A percentile compares a stretch with the other conserved stretches of the same genome.
Evolutionary conservation across 192 early-diverging fungal genomes (phyloP).

Genomic region (Backusella psychrophila): DNA sequence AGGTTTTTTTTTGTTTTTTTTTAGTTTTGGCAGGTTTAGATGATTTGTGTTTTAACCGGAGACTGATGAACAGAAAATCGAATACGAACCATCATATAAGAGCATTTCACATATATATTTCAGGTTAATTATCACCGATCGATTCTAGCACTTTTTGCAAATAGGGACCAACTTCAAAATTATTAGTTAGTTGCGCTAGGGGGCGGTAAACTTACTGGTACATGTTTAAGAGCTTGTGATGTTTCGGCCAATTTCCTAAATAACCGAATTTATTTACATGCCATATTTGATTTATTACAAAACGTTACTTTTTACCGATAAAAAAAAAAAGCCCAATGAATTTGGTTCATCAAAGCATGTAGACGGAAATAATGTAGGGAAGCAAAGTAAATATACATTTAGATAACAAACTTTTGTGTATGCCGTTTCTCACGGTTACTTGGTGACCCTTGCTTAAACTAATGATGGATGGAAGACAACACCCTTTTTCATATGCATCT

Average conservation of each 20-base stretch:
- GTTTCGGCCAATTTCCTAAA: neutral
- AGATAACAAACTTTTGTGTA: neutral
- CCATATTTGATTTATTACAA: neutral
- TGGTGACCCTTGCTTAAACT: neutral
- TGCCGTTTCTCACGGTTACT: neutral
- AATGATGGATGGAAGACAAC: neutral
- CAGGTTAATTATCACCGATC: neutral
- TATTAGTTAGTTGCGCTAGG: neutral
- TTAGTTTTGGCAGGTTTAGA: neutral
- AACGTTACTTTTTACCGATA: neutral
- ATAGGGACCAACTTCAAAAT: neutral
- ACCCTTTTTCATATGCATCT: neutral
- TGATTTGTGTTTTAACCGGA: neutral
- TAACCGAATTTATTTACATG: neutral
- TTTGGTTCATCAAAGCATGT: neutral
- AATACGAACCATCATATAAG: neutral
- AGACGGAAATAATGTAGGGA: neutral
- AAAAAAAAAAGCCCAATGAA: no score
- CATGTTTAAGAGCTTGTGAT: neutral
- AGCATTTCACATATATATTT: neutral
- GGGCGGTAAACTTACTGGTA: neutral
- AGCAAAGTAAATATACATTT: neutral
- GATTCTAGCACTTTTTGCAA: neutral
- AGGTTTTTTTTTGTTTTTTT: neutral
- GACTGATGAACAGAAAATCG: neutral